Base-by-base conservation (phyloP, 1,284 basidiomycete genomes). In the Irpex sp. region DNA sequence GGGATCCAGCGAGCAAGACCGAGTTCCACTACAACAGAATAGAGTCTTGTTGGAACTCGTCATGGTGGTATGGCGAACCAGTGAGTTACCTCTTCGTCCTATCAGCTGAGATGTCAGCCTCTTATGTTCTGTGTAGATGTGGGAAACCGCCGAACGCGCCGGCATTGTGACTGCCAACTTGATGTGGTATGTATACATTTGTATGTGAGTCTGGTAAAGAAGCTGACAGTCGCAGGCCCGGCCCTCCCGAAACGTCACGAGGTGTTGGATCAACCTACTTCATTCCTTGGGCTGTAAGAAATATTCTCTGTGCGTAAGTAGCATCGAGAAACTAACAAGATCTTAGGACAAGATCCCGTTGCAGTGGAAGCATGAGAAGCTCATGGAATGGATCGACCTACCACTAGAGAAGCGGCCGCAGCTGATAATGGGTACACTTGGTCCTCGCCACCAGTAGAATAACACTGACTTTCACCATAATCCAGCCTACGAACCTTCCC, bases 41-140 rank as follows among this genome's bases (percentile, higher is more conserved):
- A 4, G 79, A 84, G 4, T 83, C 83, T 1, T 84, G 82, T 35
- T 90, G 88, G 86, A 81, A 87, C 63, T 71, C 88, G 0, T 70
- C 77, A 1, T 97, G 94, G 93, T 96, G 94, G 94, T 75, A 83
- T 39, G 94, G 94, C 56, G 93, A 95, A 72, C 93, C 94, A 36
- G 92, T 94, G 68, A 68, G 88, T 75, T n/a, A 39, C 37, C 21
- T 19, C 46, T 9, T 55, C n/a, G n/a, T 33, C 9, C 8, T 46
- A 17, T 7, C n/a, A n/a, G n/a, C 47, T 15, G 13, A n/a, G 39
- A 9, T 33, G 31, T 33, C 31, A 8, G 55, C 1, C 17, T 37
- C 31, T n/a, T n/a, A n/a, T n/a, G n/a, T n/a, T 9, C 4, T 35
- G 47, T 11, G 37, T 58, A 62, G 92, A 89, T 95, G 81, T 97